Evolutionary conservation across 768 basidiomycete genomes (phyloP).

Genomic region (Lenzites betulinus): DNA sequence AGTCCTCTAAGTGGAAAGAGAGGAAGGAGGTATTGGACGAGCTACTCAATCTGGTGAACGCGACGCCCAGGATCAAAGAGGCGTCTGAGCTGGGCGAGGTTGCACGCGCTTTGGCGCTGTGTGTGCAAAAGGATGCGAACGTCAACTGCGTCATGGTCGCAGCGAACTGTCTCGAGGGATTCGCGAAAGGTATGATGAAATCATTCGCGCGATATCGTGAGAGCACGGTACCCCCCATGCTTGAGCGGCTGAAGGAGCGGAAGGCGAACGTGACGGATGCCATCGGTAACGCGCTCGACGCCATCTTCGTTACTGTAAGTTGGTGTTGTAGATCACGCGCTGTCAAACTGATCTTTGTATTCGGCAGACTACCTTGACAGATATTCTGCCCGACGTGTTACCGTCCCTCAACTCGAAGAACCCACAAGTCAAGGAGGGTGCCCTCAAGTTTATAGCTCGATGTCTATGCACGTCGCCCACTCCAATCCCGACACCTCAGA

Average conservation of each 20-base stretch:
- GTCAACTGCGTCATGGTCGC: slow-evolving; percentile 93
- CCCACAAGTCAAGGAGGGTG: slow-evolving; percentile 94
- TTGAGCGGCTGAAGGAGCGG: slow-evolving; percentile 92
- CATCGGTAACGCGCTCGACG: slow-evolving; percentile 86
- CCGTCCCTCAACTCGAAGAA: slow-evolving; percentile 85
- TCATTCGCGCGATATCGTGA: slow-evolving; percentile 78
- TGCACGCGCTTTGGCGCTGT: slow-evolving; percentile 70
- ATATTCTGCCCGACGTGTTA: slow-evolving; percentile 82
- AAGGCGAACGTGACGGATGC: slow-evolving; percentile 90
- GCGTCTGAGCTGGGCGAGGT: slow-evolving; percentile 76
- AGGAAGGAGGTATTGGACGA: slow-evolving; percentile 91
- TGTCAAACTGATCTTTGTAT: neutral
- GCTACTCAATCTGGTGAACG: slow-evolving; percentile 65
- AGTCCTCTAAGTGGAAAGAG: slow-evolving; percentile 98
- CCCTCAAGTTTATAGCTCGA: slow-evolving; percentile 82
- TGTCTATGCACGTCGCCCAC: slow-evolving; percentile 70
- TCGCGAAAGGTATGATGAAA: slow-evolving; percentile 79
- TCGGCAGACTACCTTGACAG: slow-evolving; percentile 70
- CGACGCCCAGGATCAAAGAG: slow-evolving; percentile 78
- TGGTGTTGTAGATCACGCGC: neutral
- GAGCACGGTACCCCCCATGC: slow-evolving; percentile 68
- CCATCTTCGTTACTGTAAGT: slow-evolving; percentile 80
- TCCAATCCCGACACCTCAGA: slow-evolving; percentile 71
- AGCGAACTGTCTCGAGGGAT: slow-evolving; percentile 78
- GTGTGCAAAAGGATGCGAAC: slow-evolving; percentile 89